Conservation (phyloP, 495 filamentous ascomycete genomes). For the Penicillium cinerascens region DNA sequence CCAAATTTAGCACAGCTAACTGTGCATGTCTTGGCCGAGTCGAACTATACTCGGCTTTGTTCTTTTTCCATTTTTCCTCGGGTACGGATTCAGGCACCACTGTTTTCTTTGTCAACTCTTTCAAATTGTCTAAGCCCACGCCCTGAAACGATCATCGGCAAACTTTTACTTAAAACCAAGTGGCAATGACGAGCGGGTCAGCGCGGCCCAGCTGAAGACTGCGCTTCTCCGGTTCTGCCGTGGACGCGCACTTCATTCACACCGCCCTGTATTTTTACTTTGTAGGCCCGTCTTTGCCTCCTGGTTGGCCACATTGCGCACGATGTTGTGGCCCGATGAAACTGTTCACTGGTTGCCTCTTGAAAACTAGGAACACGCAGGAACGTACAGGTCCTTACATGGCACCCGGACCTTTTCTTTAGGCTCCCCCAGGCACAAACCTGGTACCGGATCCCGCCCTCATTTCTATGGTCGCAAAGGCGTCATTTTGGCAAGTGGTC, state of each 20-base stretch:
- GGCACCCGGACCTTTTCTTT: not conserved
- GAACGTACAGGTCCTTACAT: not conserved
- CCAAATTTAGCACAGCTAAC: conserved; percentile 10
- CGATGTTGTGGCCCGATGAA: not conserved
- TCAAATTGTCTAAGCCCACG: not conserved
- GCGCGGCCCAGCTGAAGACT: not conserved
- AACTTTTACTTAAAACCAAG: not conserved
- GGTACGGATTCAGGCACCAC: not conserved
- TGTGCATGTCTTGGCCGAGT: conserved; percentile 12
- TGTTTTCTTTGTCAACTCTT: not conserved
- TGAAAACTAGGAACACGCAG: not conserved
- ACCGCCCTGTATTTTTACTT: not conserved
- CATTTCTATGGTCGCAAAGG: not conserved
- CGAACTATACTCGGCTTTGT: conserved; percentile 1
- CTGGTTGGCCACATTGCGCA: not conserved
- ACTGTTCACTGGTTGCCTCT: not conserved
- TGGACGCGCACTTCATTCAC: conserved; percentile 8
- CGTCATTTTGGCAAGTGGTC: not conserved
- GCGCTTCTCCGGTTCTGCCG: conserved; percentile 3
- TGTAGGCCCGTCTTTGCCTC: too few species aligned
- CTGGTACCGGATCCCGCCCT: not conserved
- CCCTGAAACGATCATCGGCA: not conserved
- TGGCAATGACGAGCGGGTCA: conserved; percentile 3
- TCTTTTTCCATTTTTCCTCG: not conserved
- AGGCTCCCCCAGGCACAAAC: not conserved